Conservation (phyloP, 208 protist species). For the Trypanosoma brucei region DNA sequence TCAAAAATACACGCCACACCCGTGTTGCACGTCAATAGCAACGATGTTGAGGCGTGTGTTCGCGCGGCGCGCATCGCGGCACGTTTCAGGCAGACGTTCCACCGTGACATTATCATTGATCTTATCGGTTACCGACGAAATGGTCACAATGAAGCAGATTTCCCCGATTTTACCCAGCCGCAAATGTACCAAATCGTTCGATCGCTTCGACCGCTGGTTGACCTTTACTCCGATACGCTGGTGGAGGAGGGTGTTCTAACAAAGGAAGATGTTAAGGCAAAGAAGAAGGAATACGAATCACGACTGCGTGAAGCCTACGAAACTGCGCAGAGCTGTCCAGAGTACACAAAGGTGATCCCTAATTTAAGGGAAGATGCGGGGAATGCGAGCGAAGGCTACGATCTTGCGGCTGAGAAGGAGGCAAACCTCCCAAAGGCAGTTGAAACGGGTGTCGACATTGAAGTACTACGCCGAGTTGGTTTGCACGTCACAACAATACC, state of each 20-base stretch:
- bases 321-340: constrained; percentile 67
- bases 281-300: constrained; percentile 67
- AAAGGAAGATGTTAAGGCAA: constrained; percentile 44
- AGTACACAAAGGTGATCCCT: constrained; percentile 77
- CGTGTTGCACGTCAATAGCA: constrained; percentile 98
- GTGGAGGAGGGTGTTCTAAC: constrained; percentile 78
- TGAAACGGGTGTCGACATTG: constrained; percentile 70
- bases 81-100: constrained; percentile 91
- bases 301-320: constrained; percentile 81
- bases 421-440: constrained; percentile 38
- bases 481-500: constrained; percentile 86
- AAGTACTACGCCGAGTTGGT: constrained; percentile 59
- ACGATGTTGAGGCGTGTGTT: constrained; percentile 95
- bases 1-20: constrained; percentile 93
- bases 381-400: constrained; percentile 53
- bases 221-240: constrained; percentile 88
- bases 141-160: constrained; percentile 97
- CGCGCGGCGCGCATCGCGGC: constrained; percentile 83
- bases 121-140: constrained; percentile 95
- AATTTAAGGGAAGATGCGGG: constrained; percentile 73
- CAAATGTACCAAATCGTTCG: constrained; percentile 92
- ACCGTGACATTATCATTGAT: constrained; percentile 96
- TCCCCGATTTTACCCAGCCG: constrained; percentile 97
- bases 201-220: constrained; percentile 80
- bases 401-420: constrained; percentile 26